Evolutionary conservation across 805 yeast species (phyloP).

Genomic region (Metschnikowia bowlesiae): DNA sequence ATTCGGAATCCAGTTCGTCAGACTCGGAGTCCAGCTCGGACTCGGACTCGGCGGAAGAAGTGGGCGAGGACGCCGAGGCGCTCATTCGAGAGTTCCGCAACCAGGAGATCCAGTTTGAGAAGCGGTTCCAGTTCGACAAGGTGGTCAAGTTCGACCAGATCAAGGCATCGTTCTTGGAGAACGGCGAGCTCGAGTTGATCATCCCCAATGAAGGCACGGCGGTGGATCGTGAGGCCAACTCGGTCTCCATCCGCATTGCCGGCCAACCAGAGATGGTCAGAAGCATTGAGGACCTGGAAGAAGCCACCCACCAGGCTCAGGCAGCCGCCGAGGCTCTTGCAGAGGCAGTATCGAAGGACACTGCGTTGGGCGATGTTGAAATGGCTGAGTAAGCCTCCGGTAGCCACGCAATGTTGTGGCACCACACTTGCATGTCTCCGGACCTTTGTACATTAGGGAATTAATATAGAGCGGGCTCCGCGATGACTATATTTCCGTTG

Average conservation of each 20-base stretch:
- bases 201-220: constrained; percentile 32
- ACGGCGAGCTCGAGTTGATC: constrained; percentile 39
- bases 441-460: constrained; percentile 16
- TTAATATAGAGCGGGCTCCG: constrained; percentile 11
- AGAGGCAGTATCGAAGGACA: constrained; percentile 14
- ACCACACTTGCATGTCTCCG: constrained; percentile 1
- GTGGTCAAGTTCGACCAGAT: constrained; percentile 34
- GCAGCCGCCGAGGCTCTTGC: constrained; percentile 14
- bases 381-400: constrained; percentile 11
- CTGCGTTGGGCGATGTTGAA: constrained; percentile 17
- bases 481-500: constrained; percentile 3
- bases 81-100: constrained; percentile 36
- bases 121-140: constrained; percentile 40
- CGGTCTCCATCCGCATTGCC: constrained; percentile 25
- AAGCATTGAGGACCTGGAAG: constrained; percentile 6
- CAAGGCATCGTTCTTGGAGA: constrained; percentile 33
- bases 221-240: constrained; percentile 14
- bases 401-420: neutral
- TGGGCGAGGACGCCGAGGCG: constrained; percentile 35
- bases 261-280: constrained; percentile 10
- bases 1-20: constrained; percentile 10
- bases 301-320: constrained; percentile 10
- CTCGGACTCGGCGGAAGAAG: constrained; percentile 32
- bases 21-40: constrained; percentile 16
- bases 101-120: constrained; percentile 40